A percentile compares a stretch with the other conserved stretches of the same genome.
phyloP scores from a whole-genome alignment of 228 moss, liverwort and hornwort species.

The Sphagnum fallax region DNA sequence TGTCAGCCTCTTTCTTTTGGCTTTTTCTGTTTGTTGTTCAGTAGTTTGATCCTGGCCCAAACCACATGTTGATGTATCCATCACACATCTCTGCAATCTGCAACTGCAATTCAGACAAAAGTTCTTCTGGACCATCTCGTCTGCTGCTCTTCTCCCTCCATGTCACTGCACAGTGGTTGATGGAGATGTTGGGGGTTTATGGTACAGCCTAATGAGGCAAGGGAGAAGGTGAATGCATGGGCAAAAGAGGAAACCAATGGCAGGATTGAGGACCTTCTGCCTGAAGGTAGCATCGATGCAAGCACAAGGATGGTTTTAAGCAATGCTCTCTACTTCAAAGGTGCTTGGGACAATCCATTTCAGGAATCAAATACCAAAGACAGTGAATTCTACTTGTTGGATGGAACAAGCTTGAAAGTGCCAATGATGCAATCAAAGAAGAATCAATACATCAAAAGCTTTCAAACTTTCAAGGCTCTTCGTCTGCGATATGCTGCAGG shows the following conservation, averaged over 20 bases:
- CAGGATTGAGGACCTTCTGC: conserved; percentile 70
- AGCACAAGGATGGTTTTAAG: conserved; percentile 59
- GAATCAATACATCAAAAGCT: conserved; percentile 47
- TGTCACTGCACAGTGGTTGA: no score
- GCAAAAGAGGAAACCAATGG: conserved; percentile 60
- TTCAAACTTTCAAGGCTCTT: conserved; percentile 52
- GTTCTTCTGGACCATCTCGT: no score
- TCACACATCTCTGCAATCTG: no score
- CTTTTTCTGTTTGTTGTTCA: no score
- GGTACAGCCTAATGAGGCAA: conserved; percentile 63
- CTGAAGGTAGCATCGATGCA: conserved; percentile 36
- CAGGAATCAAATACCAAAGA: conserved; percentile 39
- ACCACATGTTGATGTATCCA: no score
- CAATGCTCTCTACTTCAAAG: conserved; percentile 89
- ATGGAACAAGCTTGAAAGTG: conserved; percentile 61
- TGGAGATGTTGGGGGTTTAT: background rate
- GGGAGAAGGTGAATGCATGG: conserved; percentile 61
- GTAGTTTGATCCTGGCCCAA: no score
- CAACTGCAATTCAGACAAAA: no score
- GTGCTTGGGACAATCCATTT: conserved; percentile 68
- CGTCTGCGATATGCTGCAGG: conserved; percentile 61
- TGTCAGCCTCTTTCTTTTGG: no score
- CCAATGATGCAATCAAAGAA: conserved; percentile 55
- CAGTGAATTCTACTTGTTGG: conserved; percentile 59
- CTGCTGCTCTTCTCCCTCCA: no score